Conservation (phyloP, 2,329 filamentous ascomycete genomes). For the Mycosphaerella sp. region DNA sequence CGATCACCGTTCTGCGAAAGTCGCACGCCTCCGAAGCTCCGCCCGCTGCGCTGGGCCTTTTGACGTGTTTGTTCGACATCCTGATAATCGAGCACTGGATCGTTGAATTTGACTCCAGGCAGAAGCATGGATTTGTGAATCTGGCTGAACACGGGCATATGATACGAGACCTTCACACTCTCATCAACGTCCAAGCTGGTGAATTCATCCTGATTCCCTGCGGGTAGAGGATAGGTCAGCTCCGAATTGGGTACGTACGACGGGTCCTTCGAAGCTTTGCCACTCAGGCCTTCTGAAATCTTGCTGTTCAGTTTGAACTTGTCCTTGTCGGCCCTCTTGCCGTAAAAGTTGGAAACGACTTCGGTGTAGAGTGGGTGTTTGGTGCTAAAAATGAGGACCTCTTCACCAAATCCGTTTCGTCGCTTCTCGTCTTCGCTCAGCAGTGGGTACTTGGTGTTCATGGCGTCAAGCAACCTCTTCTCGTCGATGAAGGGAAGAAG, state of each 20-base stretch:
- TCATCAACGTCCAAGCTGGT: constrained; percentile 71
- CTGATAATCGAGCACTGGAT: constrained; percentile 63
- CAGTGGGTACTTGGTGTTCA: constrained; percentile 73
- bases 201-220: constrained; percentile 53
- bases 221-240: constrained; percentile 40
- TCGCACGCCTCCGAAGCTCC: constrained; percentile 63
- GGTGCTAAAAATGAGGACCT: constrained; percentile 79
- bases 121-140: constrained; percentile 92
- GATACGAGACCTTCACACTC: constrained; percentile 81
- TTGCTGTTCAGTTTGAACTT: constrained; percentile 68
- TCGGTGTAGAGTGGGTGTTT: constrained; percentile 80
- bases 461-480: constrained; percentile 71
- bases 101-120: constrained; percentile 68
- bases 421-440: constrained; percentile 68
- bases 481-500: constrained; percentile 95
- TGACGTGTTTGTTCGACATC: constrained; percentile 69
- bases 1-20: constrained; percentile 46
- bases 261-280: constrained; percentile 73
- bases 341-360: constrained; percentile 79
- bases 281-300: constrained; percentile 69
- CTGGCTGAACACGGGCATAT: constrained; percentile 65
- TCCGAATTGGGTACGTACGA: constrained; percentile 77
- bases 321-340: constrained; percentile 67
- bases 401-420: constrained; percentile 73
- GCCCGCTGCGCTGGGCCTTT: constrained; percentile 59